Evolutionary conservation across 768 basidiomycete genomes (phyloP), one percentile per base, ranked within the genome.

Genomic region (Mycena rebaudengoi): DNA sequence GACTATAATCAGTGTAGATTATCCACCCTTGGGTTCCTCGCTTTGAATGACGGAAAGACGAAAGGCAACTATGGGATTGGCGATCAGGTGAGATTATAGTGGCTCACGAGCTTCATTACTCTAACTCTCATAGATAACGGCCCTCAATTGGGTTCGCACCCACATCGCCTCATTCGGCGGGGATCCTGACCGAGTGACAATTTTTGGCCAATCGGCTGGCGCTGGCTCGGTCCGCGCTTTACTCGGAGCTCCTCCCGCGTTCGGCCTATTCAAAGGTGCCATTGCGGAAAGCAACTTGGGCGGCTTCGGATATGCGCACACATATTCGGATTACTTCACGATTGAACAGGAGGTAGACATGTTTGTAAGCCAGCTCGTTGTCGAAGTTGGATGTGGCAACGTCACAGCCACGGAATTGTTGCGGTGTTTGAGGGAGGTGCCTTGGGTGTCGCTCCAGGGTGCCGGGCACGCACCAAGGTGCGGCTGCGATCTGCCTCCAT

Each of bases 121-220:
- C n/a, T n/a, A n/a, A n/a, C n/a, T n/a, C n/a, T n/a, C n/a, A n/a
- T 64, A 65, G 80, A 74, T 66, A 65, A 81, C 73, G 2, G 79
- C 80, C 28, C 71, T 81, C 16, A 73, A 78, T 62, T 80, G 80
- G 80, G 83, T 88, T 0, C 80, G 83, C 28, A 70, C 79, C 32
- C 79, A 88, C 71, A 87, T 88, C 61, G 71, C 74, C 1, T 77
- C 80, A n/a, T 89, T 89, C 64, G 86, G 86, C 37, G 87, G 88
- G 0, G 87, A 88, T 72, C 82, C 83, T 1, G 70, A 72, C 10
- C 78, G 78, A 1, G 80, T 89, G 46, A 86, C 84, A 3, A 82
- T 88, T 23, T 80, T 81, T 60, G 87, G 87, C 2, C 81, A 89
- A 70, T 85, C 82, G 6, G 86, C 85, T 12, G 86, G 86, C 28